phyloP scores from a whole-genome alignment of 1,284 basidiomycete species.

The Blastosporella zonata region DNA sequence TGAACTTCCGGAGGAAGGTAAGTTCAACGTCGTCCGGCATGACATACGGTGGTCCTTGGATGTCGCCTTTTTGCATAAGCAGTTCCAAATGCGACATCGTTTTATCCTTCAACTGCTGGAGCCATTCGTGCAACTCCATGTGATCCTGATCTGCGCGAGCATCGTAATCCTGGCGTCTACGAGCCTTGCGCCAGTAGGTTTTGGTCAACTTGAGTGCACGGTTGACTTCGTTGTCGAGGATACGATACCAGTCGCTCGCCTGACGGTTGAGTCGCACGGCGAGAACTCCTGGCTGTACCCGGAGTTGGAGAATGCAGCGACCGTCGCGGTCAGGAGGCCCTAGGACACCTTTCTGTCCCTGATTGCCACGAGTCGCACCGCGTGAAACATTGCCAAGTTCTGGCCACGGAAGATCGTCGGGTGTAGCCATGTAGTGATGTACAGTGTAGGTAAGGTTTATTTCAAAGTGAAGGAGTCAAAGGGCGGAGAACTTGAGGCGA shows the following conservation, averaged over 20 bases:
- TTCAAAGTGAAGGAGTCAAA: slow-evolving; percentile 24
- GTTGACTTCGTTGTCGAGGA: slow-evolving; percentile 70
- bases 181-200: slow-evolving; percentile 75
- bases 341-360: slow-evolving; percentile 75
- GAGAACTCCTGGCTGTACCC: slow-evolving; percentile 76
- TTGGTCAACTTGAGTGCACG: slow-evolving; percentile 77
- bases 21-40: slow-evolving; percentile 78
- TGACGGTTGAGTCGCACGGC: slow-evolving; percentile 68
- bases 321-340: slow-evolving; percentile 67
- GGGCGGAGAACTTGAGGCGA: slow-evolving; percentile 19
- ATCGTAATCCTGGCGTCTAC: slow-evolving; percentile 78
- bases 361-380: slow-evolving; percentile 78
- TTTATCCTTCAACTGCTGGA: slow-evolving; percentile 80
- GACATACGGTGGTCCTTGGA: slow-evolving; percentile 72
- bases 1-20: slow-evolving; percentile 72
- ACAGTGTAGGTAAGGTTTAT: slow-evolving; percentile 20
- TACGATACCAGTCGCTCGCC: slow-evolving; percentile 76
- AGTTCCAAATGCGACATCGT: slow-evolving; percentile 80
- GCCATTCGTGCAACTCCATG: slow-evolving; percentile 81
- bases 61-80: slow-evolving; percentile 81
- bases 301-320: slow-evolving; percentile 66
- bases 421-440: slow-evolving; percentile 45
- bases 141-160: slow-evolving; percentile 79
- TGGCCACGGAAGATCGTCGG: slow-evolving; percentile 80
- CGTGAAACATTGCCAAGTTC: slow-evolving; percentile 79